A percentile compares a stretch with the other conserved stretches of the same genome.
These are phyloP conservation scores for Pleomassaria siparia DNA, from an alignment of 2,329 filamentous ascomycete species.

Conservation along the genomic window DNA sequence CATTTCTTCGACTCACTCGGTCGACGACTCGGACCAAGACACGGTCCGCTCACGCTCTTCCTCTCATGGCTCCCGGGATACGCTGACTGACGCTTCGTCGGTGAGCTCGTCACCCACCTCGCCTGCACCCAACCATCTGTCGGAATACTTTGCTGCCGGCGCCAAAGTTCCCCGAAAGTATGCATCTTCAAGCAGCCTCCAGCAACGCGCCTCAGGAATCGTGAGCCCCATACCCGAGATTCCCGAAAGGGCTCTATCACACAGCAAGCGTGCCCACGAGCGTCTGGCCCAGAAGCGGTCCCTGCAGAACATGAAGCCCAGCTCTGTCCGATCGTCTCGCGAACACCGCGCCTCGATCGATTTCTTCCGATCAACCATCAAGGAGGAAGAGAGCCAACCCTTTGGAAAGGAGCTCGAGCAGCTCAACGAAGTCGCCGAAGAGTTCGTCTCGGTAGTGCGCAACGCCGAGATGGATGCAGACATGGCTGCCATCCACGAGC, in stretches of 20 bases:
- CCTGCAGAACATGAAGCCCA: constrained; percentile 48
- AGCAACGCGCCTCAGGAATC: constrained; percentile 26
- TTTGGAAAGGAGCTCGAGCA: constrained; percentile 90
- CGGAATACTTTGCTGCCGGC: constrained; percentile 60
- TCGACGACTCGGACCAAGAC: constrained; percentile 70
- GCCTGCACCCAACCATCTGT: constrained; percentile 57
- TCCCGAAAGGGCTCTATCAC: constrained; percentile 77
- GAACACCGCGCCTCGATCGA: constrained; percentile 55
- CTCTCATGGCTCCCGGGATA: constrained; percentile 62
- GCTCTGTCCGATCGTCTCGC: constrained; percentile 57
- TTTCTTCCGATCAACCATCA: constrained; percentile 42
- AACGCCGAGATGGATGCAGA: constrained; percentile 72
- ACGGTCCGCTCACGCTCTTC: constrained; percentile 49
- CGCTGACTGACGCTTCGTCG: constrained; percentile 67
- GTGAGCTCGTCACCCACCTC: constrained; percentile 51
- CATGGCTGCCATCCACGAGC: constrained; percentile 66
- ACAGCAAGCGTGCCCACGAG: constrained; percentile 86
- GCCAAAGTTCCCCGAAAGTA: constrained; percentile 47
- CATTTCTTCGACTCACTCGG: constrained; percentile 65
- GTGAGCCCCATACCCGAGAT: constrained; percentile 61
- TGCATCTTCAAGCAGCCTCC: constrained; percentile 40
- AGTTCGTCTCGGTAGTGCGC: constrained; percentile 65
- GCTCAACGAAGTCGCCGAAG: constrained; percentile 89
- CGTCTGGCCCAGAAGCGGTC: constrained; percentile 71
- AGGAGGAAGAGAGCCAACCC: constrained; percentile 60